Evolutionary conservation across 2,329 filamentous ascomycete genomes (phyloP).

Genomic region (Venturia effusa): DNA sequence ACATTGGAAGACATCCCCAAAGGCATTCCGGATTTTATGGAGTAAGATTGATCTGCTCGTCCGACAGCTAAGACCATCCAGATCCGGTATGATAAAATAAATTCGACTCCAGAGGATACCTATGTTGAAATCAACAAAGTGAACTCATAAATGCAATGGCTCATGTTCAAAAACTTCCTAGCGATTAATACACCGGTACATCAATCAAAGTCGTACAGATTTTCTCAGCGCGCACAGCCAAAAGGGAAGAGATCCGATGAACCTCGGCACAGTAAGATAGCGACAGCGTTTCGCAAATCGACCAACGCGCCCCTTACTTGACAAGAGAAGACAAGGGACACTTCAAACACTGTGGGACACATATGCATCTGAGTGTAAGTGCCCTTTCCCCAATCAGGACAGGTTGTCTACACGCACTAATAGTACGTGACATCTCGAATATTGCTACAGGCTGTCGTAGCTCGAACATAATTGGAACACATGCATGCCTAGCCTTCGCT

Average conservation of each 20-base stretch:
- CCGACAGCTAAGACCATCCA: neutral
- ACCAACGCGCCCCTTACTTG: neutral
- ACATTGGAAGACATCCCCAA: neutral
- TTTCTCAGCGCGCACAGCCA: too few species aligned
- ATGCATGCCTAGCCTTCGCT: neutral
- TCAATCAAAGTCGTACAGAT: too few species aligned
- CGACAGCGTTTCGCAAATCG: too few species aligned
- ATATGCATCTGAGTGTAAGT: too few species aligned
- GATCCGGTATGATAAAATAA: neutral
- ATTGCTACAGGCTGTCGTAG: neutral
- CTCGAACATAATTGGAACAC: neutral
- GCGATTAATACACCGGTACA: too few species aligned
- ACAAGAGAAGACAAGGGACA: neutral
- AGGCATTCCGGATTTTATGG: neutral
- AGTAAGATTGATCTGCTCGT: neutral
- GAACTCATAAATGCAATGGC: neutral
- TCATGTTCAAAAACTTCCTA: neutral
- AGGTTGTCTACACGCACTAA: neutral
- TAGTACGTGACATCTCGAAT: neutral
- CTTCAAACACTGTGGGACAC: too few species aligned
- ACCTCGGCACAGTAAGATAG: too few species aligned
- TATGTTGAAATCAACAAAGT: too few species aligned
- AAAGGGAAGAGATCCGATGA: too few species aligned
- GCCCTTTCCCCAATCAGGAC: neutral
- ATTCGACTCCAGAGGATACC: neutral